These are phyloP conservation scores for Penicillium lagena DNA, from an alignment of 495 filamentous ascomycete genomes.

Conservation along the genomic window DNA sequence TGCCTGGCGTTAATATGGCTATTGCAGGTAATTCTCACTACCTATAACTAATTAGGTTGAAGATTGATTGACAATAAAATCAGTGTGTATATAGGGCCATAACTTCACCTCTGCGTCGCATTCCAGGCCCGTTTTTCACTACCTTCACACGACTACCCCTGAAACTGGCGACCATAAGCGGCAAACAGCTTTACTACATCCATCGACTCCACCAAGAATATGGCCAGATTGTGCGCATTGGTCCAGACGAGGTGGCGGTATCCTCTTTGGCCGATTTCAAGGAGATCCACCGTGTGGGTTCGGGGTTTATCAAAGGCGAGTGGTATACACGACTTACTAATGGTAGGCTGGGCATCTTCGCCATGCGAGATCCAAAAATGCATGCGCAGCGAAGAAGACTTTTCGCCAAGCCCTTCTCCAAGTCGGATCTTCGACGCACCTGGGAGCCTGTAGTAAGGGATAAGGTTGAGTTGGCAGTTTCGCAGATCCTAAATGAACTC, in stretches of 20 bases:
- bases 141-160: conserved; percentile 37
- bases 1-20: too few species aligned
- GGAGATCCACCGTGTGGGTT: conserved; percentile 28
- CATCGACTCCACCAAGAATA: conserved; percentile 30
- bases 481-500: conserved; percentile 17
- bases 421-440: conserved; percentile 14
- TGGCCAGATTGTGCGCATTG: conserved; percentile 30
- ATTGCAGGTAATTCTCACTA: too few species aligned
- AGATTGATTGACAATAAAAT: too few species aligned
- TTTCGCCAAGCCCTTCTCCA: conserved; percentile 22
- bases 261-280: conserved; percentile 19
- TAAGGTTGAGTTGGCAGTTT: conserved; percentile 18
- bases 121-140: conserved; percentile 43
- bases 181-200: conserved; percentile 19
- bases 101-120: conserved; percentile 23
- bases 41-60: neutral
- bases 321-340: conserved; percentile 10
- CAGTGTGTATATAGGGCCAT: conserved; percentile 1
- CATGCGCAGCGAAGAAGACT: conserved; percentile 22
- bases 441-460: conserved; percentile 14
- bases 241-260: conserved; percentile 26
- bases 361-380: conserved; percentile 12
- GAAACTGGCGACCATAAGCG: conserved; percentile 23
- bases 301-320: conserved; percentile 3
- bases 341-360: conserved; percentile 15